Evolutionary conservation across 1,139 yeast species (phyloP).

Genomic region (Petasospora rhodanensis): DNA sequence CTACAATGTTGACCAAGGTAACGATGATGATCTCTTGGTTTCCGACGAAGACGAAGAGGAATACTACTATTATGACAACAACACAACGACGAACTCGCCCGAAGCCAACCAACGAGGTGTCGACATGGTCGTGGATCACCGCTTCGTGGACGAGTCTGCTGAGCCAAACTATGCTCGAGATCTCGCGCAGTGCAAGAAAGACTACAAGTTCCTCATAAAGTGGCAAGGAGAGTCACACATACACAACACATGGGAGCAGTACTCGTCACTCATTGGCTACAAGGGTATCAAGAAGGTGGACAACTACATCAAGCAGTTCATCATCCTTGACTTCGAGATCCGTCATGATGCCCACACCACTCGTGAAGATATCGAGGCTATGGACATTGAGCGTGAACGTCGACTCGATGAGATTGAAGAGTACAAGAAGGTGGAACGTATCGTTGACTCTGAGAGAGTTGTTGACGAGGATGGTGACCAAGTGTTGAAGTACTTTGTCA

Average conservation of each 20-base stretch:
- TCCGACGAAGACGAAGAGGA: slow-evolving; percentile 39
- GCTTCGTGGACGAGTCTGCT: slow-evolving; percentile 25
- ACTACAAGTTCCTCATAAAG: slow-evolving; percentile 66
- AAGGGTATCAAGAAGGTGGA: slow-evolving; percentile 84
- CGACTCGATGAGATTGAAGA: slow-evolving; percentile 80
- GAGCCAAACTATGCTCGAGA: slow-evolving; percentile 36
- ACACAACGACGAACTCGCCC: slow-evolving; percentile 4
- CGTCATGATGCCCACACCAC: slow-evolving; percentile 78
- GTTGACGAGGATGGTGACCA: slow-evolving; percentile 56
- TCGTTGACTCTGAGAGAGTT: slow-evolving; percentile 80
- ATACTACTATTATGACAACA: slow-evolving; percentile 36
- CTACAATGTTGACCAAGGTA: slow-evolving; percentile 69
- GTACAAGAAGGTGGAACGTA: slow-evolving; percentile 82
- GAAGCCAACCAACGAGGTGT: slow-evolving; percentile 28
- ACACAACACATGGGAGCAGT: slow-evolving; percentile 93
- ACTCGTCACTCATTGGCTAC: slow-evolving; percentile 45
- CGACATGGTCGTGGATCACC: slow-evolving; percentile 36
- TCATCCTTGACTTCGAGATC: slow-evolving; percentile 68
- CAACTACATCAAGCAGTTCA: slow-evolving; percentile 78
- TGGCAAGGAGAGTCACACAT: slow-evolving; percentile 89
- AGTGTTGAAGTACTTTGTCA: slow-evolving; percentile 75
- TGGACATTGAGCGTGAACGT: slow-evolving; percentile 88
- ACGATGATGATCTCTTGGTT: slow-evolving; percentile 56
- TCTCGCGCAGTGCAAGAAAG: slow-evolving; percentile 49
- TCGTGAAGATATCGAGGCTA: slow-evolving; percentile 84